Conservation (phyloP, 208 protist species). For the Leishmania braziliensis region DNA sequence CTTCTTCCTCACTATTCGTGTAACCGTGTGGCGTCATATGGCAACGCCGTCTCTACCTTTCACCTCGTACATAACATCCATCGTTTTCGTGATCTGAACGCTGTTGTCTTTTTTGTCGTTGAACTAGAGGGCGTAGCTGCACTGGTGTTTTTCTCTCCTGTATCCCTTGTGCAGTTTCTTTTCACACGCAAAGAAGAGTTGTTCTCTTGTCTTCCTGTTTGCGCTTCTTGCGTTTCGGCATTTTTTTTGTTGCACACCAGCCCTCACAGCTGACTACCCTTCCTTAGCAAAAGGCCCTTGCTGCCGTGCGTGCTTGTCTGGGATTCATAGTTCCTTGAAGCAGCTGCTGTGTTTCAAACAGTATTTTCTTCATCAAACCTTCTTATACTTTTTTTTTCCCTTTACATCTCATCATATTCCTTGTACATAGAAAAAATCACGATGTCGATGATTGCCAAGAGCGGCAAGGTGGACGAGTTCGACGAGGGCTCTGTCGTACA, state of each 20-base stretch:
- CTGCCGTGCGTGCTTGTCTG: not conserved
- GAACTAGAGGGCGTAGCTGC: not conserved
- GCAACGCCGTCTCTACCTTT: not conserved
- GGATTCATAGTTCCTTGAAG: not conserved
- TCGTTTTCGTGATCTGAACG: not conserved
- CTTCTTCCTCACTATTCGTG: not conserved
- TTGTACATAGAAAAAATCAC: not conserved
- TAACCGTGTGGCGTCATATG: not conserved
- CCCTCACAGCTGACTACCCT: not conserved
- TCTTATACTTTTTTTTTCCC: not conserved
- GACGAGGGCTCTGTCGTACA: constrained; percentile 64
- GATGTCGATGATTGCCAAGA: constrained; percentile 17
- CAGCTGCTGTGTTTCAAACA: not conserved
- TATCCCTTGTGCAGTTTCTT: not conserved
- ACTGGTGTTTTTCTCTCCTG: not conserved
- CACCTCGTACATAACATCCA: not conserved
- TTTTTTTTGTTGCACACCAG: not conserved
- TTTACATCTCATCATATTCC: not conserved
- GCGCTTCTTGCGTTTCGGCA: not conserved
- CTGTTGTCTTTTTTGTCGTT: not conserved
- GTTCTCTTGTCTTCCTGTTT: not conserved
- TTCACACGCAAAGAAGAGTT: not conserved
- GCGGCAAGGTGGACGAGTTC: constrained; percentile 75
- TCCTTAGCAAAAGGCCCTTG: not conserved
- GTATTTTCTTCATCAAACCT: not conserved